phyloP scores from a whole-genome alignment of 106 monocot species.

The Acanthochlamys bracteata region DNA sequence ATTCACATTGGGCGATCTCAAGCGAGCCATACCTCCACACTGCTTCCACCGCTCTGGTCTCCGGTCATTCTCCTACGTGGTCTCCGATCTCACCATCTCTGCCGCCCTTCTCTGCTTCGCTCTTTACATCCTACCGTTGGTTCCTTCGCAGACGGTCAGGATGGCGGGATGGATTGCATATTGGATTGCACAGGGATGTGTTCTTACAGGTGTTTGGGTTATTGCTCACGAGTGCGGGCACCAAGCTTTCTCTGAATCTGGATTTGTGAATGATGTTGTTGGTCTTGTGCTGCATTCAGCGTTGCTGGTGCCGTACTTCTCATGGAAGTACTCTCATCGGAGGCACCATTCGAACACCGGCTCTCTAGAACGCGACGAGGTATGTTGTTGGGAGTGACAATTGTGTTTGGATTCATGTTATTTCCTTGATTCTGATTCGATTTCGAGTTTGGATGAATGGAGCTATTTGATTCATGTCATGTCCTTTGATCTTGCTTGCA shows the following conservation, averaged over 20 bases:
- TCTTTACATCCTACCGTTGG: slow-evolving; percentile 33
- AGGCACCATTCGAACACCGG: slow-evolving; percentile 90
- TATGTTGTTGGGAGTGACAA: not conserved
- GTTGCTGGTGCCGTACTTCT: slow-evolving; percentile 90
- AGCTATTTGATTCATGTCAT: too few species aligned
- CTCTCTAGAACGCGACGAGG: slow-evolving; percentile 79
- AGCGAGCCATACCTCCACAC: slow-evolving; percentile 69
- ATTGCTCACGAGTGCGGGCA: slow-evolving; percentile 92
- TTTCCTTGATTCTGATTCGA: not conserved
- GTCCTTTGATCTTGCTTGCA: not conserved
- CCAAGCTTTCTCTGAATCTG: slow-evolving; percentile 76
- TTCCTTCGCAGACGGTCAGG: slow-evolving; percentile 26
- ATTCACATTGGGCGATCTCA: slow-evolving; percentile 59
- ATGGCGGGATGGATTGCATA: slow-evolving; percentile 63
- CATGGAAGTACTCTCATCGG: slow-evolving; percentile 88
- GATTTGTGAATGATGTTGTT: slow-evolving; percentile 54
- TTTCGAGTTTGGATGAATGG: not conserved
- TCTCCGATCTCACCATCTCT: slow-evolving; percentile 34
- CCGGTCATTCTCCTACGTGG: slow-evolving; percentile 45
- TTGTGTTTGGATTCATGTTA: not conserved
- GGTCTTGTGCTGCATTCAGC: slow-evolving; percentile 69
- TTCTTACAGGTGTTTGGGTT: slow-evolving; percentile 74
- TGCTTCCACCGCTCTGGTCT: slow-evolving; percentile 59
- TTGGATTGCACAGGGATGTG: slow-evolving; percentile 68
- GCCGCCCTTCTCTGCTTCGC: slow-evolving; percentile 40